Evolutionary conservation across 805 yeast genomes (phyloP).

Genomic region (Metschnikowia gruessii): DNA sequence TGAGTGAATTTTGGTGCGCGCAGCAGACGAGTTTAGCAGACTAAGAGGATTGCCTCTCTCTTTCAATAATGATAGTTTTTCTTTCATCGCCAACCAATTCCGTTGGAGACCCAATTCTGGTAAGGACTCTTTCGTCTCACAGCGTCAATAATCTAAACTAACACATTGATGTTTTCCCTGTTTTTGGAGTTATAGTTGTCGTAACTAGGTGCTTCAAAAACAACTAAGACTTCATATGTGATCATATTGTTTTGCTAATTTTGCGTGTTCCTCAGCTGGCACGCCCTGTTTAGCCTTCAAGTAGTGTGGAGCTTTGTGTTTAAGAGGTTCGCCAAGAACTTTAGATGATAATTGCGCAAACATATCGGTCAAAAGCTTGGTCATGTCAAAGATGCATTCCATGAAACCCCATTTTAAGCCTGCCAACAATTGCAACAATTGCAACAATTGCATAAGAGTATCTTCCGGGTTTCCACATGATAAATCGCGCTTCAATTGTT

Average conservation of each 20-base stretch:
- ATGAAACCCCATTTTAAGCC: conserved; percentile 41
- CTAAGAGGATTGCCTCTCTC: too few species aligned
- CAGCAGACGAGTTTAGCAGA: too few species aligned
- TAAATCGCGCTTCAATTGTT: conserved; percentile 48
- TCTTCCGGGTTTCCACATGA: conserved; percentile 42
- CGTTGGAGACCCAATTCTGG: conserved; percentile 74
- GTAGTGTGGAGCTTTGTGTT: conserved; percentile 68
- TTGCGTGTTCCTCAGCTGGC: conserved; percentile 44
- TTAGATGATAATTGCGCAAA: conserved; percentile 80
- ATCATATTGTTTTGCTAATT: conserved; percentile 63
- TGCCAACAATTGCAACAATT: too few species aligned
- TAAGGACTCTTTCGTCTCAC: too few species aligned
- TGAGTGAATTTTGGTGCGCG: too few species aligned
- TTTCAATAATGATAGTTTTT: too few species aligned
- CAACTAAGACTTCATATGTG: conserved; percentile 56
- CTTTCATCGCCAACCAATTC: conserved; percentile 68
- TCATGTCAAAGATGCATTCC: conserved; percentile 50
- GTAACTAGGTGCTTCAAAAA: conserved; percentile 66
- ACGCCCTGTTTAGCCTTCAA: conserved; percentile 50
- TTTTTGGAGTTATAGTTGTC: conserved; percentile 45
- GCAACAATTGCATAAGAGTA: conserved; percentile 61
- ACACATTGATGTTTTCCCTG: conserved; percentile 51
- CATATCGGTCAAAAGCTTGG: conserved; percentile 66
- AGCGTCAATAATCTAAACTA: too few species aligned
- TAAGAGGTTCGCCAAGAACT: conserved; percentile 79